Base-by-base conservation (phyloP, 2,329 filamentous ascomycete genomes). In the Dactylellina leptospora region DNA sequence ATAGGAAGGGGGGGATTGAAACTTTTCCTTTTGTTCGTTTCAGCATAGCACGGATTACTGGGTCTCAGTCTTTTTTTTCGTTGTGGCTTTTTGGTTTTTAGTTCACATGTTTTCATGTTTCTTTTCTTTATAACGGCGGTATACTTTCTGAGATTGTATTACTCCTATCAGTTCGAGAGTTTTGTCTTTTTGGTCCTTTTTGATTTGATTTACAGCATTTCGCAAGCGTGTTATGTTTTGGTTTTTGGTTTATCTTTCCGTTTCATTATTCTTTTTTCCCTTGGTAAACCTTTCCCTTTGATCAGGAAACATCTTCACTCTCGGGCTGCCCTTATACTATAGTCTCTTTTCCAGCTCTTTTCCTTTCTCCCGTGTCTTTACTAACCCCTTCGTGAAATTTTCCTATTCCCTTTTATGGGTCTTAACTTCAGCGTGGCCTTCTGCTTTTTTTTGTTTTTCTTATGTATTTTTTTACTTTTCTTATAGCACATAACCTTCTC, bases 41-140 rank as follows among this genome's bases (percentile, higher is more conserved):
- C 42, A 72, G 68, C 68, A 72, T 72, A 72, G 68, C 68, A 72
- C 62, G 68, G 68, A 59, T 64, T 72, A 56, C 44, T 63, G 66
- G 68, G 59, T 38, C 48, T 47, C 60, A 27, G 54, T 33, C 38
- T 60, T 36, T 47, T 56, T 68, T 58, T 40, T 45, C 48, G 56
- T 68, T 58, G 16, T 68, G 64, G 22, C 28, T 23, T 36, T 63
- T 45, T 64, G 33, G 16, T 42, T 48, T 45, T 53, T 56, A 40
- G 22, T 30, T 48, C 23, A 40, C 27, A 48, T 45, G 22, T 66
- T 23, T 58, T 64, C 50, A 48, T 16, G 54, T 55, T 45, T 18
- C 42, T 54, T 47, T 50, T 16, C 30, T 59, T 58, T 30, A 51
- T 50, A 33, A 22, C 53, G 60, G 55, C 58, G 54, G 51, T 23